Conservation (phyloP, 805 yeast genomes). For the Candida sithepensis region DNA sequence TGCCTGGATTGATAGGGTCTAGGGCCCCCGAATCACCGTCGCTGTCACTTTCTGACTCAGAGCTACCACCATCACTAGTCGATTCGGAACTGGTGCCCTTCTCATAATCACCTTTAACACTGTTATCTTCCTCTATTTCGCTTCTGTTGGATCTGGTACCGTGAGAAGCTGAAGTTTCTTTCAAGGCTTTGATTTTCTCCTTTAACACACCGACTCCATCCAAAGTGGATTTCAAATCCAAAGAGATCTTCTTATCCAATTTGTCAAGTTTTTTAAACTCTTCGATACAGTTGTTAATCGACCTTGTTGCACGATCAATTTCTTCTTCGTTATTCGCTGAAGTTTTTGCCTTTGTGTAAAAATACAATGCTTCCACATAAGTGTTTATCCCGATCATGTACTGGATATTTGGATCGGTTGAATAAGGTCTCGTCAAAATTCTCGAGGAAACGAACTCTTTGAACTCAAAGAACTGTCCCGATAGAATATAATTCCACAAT, state of each 20-base stretch:
- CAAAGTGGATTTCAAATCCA: background rate
- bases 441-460: constrained; percentile 35
- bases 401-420: constrained; percentile 37
- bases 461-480: constrained; percentile 34
- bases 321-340: background rate
- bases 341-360: constrained; percentile 5
- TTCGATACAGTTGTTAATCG: background rate
- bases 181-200: background rate
- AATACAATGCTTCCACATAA: constrained; percentile 18
- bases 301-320: constrained; percentile 2
- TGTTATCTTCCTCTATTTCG: background rate
- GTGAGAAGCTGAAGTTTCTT: background rate
- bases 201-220: constrained; percentile 3
- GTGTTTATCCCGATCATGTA: constrained; percentile 30
- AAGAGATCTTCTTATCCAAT: background rate
- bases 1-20: background rate
- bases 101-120: background rate
- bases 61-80: too few relatives aligned
- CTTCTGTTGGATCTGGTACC: too few relatives aligned
- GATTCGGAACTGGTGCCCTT: too few relatives aligned
- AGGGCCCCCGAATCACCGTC: background rate
- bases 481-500: constrained; percentile 40
- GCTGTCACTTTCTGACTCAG: background rate
- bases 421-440: constrained; percentile 40
- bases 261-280: constrained; percentile 2